A percentile compares a stretch with the other conserved stretches of the same genome.
phyloP scores from a whole-genome alignment of 139 green algal genomes.

The Chlorella sp. region DNA sequence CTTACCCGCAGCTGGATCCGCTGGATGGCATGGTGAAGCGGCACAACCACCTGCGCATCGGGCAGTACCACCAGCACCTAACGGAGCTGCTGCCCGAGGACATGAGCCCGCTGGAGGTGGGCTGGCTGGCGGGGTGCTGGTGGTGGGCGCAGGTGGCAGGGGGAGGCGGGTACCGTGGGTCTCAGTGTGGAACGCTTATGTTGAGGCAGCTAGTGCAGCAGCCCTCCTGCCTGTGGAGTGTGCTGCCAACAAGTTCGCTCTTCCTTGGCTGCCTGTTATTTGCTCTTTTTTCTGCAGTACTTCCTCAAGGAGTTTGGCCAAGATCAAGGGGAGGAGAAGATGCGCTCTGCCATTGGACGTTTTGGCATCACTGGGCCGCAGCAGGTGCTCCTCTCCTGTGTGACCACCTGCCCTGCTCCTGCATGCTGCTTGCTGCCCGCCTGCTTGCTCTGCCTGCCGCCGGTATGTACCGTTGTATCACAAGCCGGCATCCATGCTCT shows the following conservation, averaged over 20 bases:
- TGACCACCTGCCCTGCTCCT: no score
- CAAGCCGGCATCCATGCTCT: no score
- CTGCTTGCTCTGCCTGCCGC: not conserved
- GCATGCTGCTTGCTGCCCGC: not conserved
- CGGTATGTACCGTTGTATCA: no score
- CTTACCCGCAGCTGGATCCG: conserved; percentile 72
- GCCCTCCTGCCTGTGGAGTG: no score
- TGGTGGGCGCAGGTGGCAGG: no score
- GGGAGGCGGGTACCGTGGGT: no score
- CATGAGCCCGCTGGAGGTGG: conserved; percentile 67
- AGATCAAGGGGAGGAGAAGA: conserved; percentile 70
- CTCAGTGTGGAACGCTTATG: no score
- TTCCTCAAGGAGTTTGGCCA: conserved; percentile 42
- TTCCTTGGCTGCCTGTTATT: no score
- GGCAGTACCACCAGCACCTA: conserved; percentile 89
- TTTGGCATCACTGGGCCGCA: conserved; percentile 83
- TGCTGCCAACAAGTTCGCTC: no score
- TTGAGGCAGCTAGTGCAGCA: no score
- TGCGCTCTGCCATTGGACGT: conserved; percentile 72
- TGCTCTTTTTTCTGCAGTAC: not conserved
- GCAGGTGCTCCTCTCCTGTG: no score
- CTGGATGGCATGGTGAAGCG: conserved; percentile 93
- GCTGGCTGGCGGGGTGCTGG: conserved; percentile 64
- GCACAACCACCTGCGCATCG: conserved; percentile 96
- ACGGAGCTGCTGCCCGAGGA: conserved; percentile 86